Evolutionary conservation across 2,329 filamentous ascomycete genomes (phyloP), one percentile per base, ranked within the genome.

Genomic region (Exophiala sp.): DNA sequence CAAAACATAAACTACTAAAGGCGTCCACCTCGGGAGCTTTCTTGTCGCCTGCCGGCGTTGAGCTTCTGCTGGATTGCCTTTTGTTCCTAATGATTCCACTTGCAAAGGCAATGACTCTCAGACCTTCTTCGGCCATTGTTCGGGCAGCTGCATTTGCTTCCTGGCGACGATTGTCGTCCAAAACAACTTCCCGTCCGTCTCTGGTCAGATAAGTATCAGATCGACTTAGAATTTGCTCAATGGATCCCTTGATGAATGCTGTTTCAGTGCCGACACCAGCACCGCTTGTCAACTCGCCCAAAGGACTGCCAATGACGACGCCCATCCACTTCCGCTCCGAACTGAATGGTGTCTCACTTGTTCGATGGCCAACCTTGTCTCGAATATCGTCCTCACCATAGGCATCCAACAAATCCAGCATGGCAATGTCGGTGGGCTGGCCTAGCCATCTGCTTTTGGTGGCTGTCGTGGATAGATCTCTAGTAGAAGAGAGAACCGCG

Each of bases 321-420:
- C 95, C 95, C 95, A 99, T 99, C 92, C 92, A 99, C 72, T 99
- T 99, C 53, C 92, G 83, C 68, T 96, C 91, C 1, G 94, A 99
- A 68, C 92, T 97, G 71, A 99, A 99, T 0, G 94, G 91, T 0
- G 89, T 91, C 70, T 99, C 94, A 40, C 85, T 84, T 32, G 87
- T 82, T 45, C 92, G 87, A 32, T 82, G 80, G n/a, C 91, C 91
- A 50, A 96, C 83, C 8, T 88, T 86, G 43, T 94, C 87, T 57
- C 95, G 86, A 42, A 95, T 84, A 71, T 99, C 94, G 61, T 95
- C 89, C 69, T 96, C 92, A 55, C 88, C 88, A 67, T 95, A 94
- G 20, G 84, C 82, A 72, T 99, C 95, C 33, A 99, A 77, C 47
- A 99, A 78, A 71, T 99, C 94, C 45, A 99, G 80, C 71, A 97